Evolutionary conservation across 108 stramenopile species (phyloP), one percentile per base, ranked within the genome.

Genomic region (Fragilariopsis cylindrus): DNA sequence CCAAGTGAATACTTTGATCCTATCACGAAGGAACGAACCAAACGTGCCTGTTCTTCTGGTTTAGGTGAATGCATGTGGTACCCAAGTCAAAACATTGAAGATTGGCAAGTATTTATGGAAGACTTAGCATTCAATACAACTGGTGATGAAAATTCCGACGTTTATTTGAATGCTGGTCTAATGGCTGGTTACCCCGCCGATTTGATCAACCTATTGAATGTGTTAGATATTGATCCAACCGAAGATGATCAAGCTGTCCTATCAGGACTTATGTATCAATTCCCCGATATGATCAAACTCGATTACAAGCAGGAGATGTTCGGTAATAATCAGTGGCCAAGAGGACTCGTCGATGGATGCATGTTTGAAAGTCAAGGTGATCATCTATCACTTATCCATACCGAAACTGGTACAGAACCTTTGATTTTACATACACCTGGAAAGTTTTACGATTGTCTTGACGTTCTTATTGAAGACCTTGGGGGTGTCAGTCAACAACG

Each of bases 171-270:
- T 49, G 70, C 70, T 57, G 70, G 70, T 71, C 70, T 71, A 8
- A 57, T 71, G 55, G 70, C 30, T 57, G 70, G 70, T 2, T 71
- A 68, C 16, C 67, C 67, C 41, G n/a, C 48, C 4, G 67, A 74
- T 44, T 18, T 74, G n/a, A 65, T 74, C 5, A 65, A 74, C 19
- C 54, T 74, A 4, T 15, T 74, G 9, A 47, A 44, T 41, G 18
- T 48, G 21, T 8, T 74, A 50, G 64, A 74, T 48, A 58, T 74
- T 54, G 48, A 40, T 63, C 45, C 57, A 8, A 46, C 39, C 48
- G 73, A 74, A 52, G 73, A 74, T 74, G 73, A 74, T 46, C 73
- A 74, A 64, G 73, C 73, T 13, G 73, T 74, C 43, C 48, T 74
- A 18, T 65, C 73, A 6, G 73, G 48, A 12, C 40, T 74, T 30